Conservation (phyloP, 345 rosid species). For the Eucalyptus shirleyi region DNA sequence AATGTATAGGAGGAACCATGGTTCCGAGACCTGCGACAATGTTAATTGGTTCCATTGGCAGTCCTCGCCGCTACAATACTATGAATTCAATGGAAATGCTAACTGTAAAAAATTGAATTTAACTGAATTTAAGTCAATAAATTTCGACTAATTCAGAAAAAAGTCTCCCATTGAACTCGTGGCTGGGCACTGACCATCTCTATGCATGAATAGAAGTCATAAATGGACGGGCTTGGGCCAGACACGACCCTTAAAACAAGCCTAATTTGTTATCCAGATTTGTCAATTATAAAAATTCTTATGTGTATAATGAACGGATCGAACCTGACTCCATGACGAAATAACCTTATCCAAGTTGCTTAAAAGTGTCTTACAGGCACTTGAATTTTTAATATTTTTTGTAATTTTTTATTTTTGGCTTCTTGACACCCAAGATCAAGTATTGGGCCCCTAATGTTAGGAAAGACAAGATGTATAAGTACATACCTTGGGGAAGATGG, state of each 20-base stretch:
- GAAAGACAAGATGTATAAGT: neutral
- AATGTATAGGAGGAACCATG: constrained; percentile 45
- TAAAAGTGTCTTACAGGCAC: neutral
- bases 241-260: neutral
- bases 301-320: neutral
- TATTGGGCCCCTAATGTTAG: neutral
- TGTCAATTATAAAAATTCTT: neutral
- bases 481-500: constrained; percentile 5
- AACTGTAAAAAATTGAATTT: neutral
- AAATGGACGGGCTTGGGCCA: neutral
- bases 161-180: neutral
- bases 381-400: neutral
- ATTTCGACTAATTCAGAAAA: neutral
- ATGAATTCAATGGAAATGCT: neutral
- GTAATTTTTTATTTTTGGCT: neutral
- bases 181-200: neutral
- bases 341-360: neutral
- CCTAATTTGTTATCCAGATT: neutral
- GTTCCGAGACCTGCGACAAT: constrained; percentile 32
- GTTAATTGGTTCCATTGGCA: neutral
- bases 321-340: neutral
- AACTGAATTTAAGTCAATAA: neutral
- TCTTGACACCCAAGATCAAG: neutral
- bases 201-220: neutral
- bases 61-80: neutral